Base-by-base conservation (phyloP, 768 basidiomycete genomes). In the Lentinula edodes region DNA sequence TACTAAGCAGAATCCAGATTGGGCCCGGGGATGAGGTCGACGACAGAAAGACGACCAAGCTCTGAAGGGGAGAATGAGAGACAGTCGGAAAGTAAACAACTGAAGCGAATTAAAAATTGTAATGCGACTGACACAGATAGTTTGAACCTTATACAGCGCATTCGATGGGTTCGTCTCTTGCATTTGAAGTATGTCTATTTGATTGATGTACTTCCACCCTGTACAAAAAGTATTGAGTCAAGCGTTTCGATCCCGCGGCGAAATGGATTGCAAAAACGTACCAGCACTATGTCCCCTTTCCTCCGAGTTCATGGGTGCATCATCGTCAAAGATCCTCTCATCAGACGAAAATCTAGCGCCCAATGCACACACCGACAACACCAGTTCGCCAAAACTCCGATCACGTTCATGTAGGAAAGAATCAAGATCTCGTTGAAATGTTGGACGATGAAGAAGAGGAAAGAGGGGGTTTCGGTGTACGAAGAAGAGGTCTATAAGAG, bases 381-480 rank as follows among this genome's bases (percentile, higher is more conserved):
- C 80, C 1, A 80, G 74, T 0, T 74, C 69, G 0, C 73, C 77
- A 65, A 89, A 87, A 0, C 71, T 66, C 1, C 75, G 32, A 61
- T 90, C 80, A 1, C 69, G 73, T 9, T 75, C 69, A 68, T 91
- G 85, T 2, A 84, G 66, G 0, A 80, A 79, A 5, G 80, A 75
- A 1, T 68, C 68, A 43, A 89, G 69, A 32, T 78, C 75, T 36
- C 72, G 72, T 48, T 86, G 79, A 63, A 95, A 93, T 20, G 83
- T 83, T 0, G 86, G 85, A 0, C 85, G 82, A 67, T 94, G 92
- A 3, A 96, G 74, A 6, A 95, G 75, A 1, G 92, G 91, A 0
- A 82, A 67, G 52, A 83, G 76, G 3, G 69, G 62, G 65, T 92
- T 88, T 63, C 80, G 63, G 38, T 83, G 66, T 0, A 63, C 65